Percentiles rank a stretch among this genome's conserved stretches.
Conservation (phyloP, 2,329 filamentous ascomycete genomes). For the Xylaria arbuscula region DNA sequence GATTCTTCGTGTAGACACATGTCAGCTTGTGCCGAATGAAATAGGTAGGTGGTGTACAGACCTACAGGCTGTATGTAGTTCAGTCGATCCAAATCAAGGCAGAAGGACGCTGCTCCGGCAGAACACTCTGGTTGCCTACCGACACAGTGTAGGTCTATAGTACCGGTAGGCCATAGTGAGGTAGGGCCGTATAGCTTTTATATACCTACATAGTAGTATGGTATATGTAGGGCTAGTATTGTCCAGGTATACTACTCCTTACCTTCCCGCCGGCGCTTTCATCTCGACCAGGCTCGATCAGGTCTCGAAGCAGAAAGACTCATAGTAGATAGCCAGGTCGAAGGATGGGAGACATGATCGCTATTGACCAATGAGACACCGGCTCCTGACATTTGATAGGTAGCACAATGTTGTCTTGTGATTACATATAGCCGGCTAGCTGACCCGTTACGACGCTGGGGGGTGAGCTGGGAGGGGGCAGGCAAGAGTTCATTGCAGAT, state of each 20-base stretch:
- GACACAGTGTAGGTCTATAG: background rate
- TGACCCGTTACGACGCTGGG: constrained; percentile 10
- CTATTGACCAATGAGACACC: constrained; percentile 24
- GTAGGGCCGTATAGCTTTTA: background rate
- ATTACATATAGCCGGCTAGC: constrained; percentile 17
- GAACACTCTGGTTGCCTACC: background rate
- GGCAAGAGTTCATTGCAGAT: constrained; percentile 11
- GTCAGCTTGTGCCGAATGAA: background rate
- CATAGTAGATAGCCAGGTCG: background rate
- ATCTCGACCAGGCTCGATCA: background rate
- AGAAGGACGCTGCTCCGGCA: background rate
- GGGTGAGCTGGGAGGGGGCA: background rate
- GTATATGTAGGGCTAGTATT: background rate
- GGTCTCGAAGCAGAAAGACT: constrained; percentile 8
- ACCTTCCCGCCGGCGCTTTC: background rate
- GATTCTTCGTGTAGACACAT: background rate
- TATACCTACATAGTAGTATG: background rate
- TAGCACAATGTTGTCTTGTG: constrained; percentile 26
- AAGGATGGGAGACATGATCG: constrained; percentile 21
- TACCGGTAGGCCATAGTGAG: no score
- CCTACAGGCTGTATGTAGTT: no score
- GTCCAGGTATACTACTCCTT: background rate
- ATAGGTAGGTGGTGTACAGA: background rate
- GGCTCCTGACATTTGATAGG: constrained; percentile 25
- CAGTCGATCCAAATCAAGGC: background rate